phyloP scores from a whole-genome alignment of 129 eudicot genomes.

The Escallonia rubra region DNA sequence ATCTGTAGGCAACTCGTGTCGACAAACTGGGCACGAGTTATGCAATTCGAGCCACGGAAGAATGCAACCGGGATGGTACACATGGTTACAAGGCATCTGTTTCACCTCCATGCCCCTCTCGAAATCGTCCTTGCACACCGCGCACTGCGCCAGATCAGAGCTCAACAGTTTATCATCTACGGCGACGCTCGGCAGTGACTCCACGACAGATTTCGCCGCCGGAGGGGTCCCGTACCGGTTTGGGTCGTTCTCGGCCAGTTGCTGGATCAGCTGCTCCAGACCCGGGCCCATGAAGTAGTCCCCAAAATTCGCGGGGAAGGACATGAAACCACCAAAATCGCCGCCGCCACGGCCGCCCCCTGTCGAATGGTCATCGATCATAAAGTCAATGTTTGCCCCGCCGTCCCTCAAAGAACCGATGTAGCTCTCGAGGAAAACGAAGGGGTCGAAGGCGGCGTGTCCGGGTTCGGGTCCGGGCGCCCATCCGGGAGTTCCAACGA shows the following conservation, averaged over 20 bases:
- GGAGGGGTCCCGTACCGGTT: constrained; percentile 87
- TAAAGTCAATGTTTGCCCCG: constrained; percentile 79
- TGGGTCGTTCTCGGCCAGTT: constrained; percentile 89
- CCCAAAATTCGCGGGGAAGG: constrained; percentile 57
- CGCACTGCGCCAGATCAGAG: constrained; percentile 62
- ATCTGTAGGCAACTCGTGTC: constrained; percentile 82
- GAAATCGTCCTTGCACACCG: constrained; percentile 73
- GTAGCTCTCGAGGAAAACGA: constrained; percentile 51
- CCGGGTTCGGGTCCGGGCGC: no score
- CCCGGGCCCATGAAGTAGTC: constrained; percentile 88
- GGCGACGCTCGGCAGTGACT: constrained; percentile 47
- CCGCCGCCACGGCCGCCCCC: background rate
- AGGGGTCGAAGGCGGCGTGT: constrained; percentile 35
- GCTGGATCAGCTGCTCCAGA: constrained; percentile 81
- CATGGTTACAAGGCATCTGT: constrained; percentile 76
- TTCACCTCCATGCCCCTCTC: constrained; percentile 49
- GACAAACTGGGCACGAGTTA: constrained; percentile 82
- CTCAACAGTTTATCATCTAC: constrained; percentile 43
- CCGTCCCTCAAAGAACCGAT: constrained; percentile 42
- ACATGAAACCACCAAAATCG: constrained; percentile 21
- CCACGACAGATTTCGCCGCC: constrained; percentile 59
- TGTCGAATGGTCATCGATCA: constrained; percentile 26
- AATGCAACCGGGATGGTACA: constrained; percentile 69
- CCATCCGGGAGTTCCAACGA: no score
- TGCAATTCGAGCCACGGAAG: constrained; percentile 83